Conservation (phyloP, 805 yeast species). For the Tetrapisispora phaffii region DNA sequence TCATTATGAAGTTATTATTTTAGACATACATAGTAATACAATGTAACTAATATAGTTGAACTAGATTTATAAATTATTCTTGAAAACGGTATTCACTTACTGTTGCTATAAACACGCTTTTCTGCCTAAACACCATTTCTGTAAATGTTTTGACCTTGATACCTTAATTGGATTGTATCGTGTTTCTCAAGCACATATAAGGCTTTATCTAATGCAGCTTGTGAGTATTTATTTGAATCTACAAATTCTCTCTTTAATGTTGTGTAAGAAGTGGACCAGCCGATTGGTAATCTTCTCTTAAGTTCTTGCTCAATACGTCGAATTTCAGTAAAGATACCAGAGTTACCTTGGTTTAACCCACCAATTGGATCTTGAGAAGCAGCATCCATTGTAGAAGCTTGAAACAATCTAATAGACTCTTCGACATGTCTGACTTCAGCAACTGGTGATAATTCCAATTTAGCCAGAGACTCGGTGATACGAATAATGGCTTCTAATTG, state of each 20-base stretch:
- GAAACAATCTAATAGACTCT: slow-evolving; percentile 88
- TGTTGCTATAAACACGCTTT: neutral
- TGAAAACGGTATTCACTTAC: neutral
- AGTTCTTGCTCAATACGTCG: slow-evolving; percentile 73
- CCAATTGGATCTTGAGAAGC: slow-evolving; percentile 46
- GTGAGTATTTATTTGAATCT: slow-evolving; percentile 49
- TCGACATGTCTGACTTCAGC: slow-evolving; percentile 87
- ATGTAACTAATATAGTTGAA: neutral
- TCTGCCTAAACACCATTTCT: slow-evolving; percentile 51
- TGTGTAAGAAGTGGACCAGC: slow-evolving; percentile 86
- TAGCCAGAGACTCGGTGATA: slow-evolving; percentile 89
- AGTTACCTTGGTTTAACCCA: slow-evolving; percentile 40
- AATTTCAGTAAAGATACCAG: slow-evolving; percentile 61
- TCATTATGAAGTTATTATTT: neutral
- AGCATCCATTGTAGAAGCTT: slow-evolving; percentile 97
- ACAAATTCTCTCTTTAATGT: slow-evolving; percentile 79
- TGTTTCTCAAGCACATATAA: slow-evolving; percentile 71
- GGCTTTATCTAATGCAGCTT: slow-evolving; percentile 74
- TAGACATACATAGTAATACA: neutral
- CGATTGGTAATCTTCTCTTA: slow-evolving; percentile 85
- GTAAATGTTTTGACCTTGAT: slow-evolving; percentile 73
- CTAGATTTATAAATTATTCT: neutral
- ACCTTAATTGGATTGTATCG: slow-evolving; percentile 79
- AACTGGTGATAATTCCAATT: slow-evolving; percentile 68
- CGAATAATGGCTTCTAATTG: slow-evolving; percentile 96